These are phyloP conservation scores for Passiflora organensis DNA, from an alignment of 345 rosid genomes.

Conservation along the genomic window DNA sequence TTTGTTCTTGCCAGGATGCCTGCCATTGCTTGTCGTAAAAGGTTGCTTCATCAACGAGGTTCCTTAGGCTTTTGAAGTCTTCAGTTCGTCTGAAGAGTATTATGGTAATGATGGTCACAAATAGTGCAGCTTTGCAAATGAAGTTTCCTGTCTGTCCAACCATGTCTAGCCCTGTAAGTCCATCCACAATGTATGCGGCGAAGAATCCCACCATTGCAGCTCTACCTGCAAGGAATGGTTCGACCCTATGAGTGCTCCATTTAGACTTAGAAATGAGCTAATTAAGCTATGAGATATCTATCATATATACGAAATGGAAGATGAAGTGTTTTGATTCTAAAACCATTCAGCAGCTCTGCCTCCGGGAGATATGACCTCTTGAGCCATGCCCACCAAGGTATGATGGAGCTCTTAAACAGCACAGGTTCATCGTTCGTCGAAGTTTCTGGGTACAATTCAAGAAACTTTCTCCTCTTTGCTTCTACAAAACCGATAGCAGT, in stretches of 20 bases:
- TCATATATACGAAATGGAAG: too few relatives aligned
- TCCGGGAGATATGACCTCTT: constrained; percentile 40
- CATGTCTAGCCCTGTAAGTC: constrained; percentile 36
- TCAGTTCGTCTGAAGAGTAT: constrained; percentile 22
- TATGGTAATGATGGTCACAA: constrained; percentile 27
- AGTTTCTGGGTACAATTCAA: constrained; percentile 40
- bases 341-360: constrained; percentile 49
- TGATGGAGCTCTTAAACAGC: constrained; percentile 45
- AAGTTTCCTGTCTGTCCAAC: constrained; percentile 19
- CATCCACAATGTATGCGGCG: constrained; percentile 37
- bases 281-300: neutral
- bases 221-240: constrained; percentile 31
- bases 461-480: constrained; percentile 52
- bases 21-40: constrained; percentile 51
- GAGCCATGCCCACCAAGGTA: constrained; percentile 64
- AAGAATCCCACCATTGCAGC: constrained; percentile 60
- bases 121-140: constrained; percentile 42
- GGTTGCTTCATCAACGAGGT: constrained; percentile 42
- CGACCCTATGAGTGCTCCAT: too few relatives aligned
- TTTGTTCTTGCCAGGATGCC: constrained; percentile 38
- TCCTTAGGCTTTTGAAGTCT: constrained; percentile 30
- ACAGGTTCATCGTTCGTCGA: constrained; percentile 45
- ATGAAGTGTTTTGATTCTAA: neutral
- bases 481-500: constrained; percentile 40
- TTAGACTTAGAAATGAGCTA: too few relatives aligned